These are phyloP conservation scores for Fusarium sp. DNA, from an alignment of 2,329 filamentous ascomycete species.

Conservation along the genomic window DNA sequence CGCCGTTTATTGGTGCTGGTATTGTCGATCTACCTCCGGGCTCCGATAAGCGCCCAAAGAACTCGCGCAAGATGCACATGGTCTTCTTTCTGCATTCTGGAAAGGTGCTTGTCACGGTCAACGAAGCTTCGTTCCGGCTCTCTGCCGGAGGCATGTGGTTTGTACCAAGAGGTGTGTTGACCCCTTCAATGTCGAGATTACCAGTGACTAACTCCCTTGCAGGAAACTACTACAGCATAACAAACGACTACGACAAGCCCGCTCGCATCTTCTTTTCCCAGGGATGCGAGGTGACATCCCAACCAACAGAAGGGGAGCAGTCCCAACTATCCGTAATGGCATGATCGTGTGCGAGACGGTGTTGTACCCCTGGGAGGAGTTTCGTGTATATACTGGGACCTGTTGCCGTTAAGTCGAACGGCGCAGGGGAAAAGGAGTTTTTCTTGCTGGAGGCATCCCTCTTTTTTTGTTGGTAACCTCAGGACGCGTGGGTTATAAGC, in stretches of 20 bases:
- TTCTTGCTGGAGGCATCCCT: constrained; percentile 3
- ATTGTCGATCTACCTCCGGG: constrained; percentile 89
- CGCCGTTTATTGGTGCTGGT: constrained; percentile 89
- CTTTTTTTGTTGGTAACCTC: neutral
- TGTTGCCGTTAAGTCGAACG: neutral
- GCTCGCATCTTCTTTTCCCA: constrained; percentile 94
- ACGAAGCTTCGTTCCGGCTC: constrained; percentile 82
- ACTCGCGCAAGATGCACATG: constrained; percentile 96
- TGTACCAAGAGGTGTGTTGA: constrained; percentile 86
- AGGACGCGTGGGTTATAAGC: too few relatives aligned
- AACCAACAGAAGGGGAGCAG: constrained; percentile 39
- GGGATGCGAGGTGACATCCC: constrained; percentile 71
- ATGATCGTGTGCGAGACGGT: neutral
- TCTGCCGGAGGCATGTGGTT: constrained; percentile 92
- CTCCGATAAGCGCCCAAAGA: constrained; percentile 89
- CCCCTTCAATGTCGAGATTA: neutral
- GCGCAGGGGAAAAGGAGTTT: constrained; percentile 1
- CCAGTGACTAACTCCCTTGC: constrained; percentile 7
- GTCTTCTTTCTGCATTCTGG: constrained; percentile 91
- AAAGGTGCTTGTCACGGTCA: constrained; percentile 82
- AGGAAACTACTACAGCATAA: constrained; percentile 96
- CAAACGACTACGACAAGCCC: constrained; percentile 78
- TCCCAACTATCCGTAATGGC: constrained; percentile 38
- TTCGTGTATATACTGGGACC: constrained; percentile 1
- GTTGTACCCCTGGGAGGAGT: neutral